phyloP scores from a whole-genome alignment of 805 yeast species.

The Groenewaldozyma salmanticensis region DNA sequence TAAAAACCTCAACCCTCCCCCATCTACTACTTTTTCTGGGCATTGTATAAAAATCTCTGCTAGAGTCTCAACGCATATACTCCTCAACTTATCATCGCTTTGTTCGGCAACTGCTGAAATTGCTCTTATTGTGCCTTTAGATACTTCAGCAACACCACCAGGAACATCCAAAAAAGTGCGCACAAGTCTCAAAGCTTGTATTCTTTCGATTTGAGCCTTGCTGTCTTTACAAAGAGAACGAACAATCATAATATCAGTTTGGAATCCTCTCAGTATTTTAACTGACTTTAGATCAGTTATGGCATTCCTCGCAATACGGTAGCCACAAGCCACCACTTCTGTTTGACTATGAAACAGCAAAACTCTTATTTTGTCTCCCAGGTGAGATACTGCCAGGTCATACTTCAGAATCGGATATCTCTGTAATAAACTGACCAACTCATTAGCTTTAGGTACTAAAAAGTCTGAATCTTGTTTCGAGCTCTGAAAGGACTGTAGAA shows the following conservation, averaged over 20 bases:
- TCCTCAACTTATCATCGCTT: constrained; percentile 40
- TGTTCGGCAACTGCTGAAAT: constrained; percentile 54
- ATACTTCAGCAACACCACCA: constrained; percentile 42
- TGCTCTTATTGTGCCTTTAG: constrained; percentile 57
- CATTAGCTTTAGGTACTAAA: constrained; percentile 55
- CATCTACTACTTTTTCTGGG: constrained; percentile 34
- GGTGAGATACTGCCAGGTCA: constrained; percentile 41
- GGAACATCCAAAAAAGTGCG: constrained; percentile 50
- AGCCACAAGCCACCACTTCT: constrained; percentile 66
- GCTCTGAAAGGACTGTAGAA: constrained; percentile 47
- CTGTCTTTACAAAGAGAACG: constrained; percentile 53
- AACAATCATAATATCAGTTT: constrained; percentile 54
- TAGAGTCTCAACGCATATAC: constrained; percentile 42
- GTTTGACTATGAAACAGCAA: constrained; percentile 48
- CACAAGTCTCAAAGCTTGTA: constrained; percentile 65
- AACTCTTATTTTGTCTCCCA: constrained; percentile 41
- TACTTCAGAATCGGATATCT: constrained; percentile 50
- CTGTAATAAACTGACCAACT: constrained; percentile 46
- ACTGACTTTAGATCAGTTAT: constrained; percentile 47
- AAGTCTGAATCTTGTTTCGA: constrained; percentile 40
- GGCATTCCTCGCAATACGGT: constrained; percentile 59
- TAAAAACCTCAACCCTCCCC: constrained; percentile 37
- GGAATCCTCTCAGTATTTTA: constrained; percentile 40
- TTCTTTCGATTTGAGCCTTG: constrained; percentile 50
- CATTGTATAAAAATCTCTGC: constrained; percentile 40